Conservation (phyloP, 139 green algal genomes). For the Pycnococcus provasolii region DNA sequence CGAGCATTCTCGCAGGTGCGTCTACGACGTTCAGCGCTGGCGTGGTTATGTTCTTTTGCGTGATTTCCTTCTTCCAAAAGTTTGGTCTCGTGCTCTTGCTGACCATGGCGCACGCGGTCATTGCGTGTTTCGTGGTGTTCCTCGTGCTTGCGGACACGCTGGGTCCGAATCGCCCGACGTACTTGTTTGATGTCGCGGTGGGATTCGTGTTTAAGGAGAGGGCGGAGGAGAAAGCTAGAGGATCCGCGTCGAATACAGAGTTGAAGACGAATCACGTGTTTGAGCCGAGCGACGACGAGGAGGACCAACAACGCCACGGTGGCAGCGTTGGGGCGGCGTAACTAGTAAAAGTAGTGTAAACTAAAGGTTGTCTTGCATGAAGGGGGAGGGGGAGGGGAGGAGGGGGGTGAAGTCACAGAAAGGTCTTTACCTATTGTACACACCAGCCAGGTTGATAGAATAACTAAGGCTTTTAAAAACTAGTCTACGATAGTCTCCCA, state of each 20-base stretch:
- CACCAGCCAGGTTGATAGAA: no score
- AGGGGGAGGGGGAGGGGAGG: no score
- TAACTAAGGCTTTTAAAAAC: no score
- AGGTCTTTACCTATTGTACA: no score
- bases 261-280: no score
- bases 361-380: no score
- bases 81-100: slow-evolving; percentile 24
- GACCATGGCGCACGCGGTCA: slow-evolving; percentile 9
- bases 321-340: no score
- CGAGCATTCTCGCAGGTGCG: slow-evolving; percentile 6
- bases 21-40: slow-evolving; percentile 16
- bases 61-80: slow-evolving; percentile 24
- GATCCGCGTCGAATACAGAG: neutral
- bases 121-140: slow-evolving; percentile 15
- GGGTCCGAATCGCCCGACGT: neutral
- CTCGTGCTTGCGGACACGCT: neutral
- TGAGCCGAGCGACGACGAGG: no score
- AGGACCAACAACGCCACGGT: no score
- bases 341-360: no score
- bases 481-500: no score
- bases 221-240: neutral
- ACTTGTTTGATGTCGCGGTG: neutral
- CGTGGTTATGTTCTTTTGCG: slow-evolving; percentile 12
- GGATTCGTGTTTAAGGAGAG: neutral
- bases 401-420: no score